These are phyloP conservation scores for Heritiera fomes DNA, from an alignment of 345 rosid genomes.

Conservation along the genomic window DNA sequence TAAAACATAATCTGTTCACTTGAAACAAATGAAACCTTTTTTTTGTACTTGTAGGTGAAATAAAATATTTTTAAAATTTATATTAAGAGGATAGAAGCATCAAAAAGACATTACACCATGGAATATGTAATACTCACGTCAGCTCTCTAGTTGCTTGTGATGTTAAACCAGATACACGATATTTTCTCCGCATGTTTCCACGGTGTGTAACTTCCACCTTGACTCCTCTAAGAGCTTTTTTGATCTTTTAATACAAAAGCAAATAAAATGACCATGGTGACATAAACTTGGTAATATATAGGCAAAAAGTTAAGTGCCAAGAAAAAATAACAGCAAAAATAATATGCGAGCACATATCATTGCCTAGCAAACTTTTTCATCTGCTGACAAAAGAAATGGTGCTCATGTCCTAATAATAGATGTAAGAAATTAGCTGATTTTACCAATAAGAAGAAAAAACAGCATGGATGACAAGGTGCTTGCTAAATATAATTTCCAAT, in stretches of 20 bases:
- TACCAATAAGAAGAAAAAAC: background rate
- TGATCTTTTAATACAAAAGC: constrained; percentile 52
- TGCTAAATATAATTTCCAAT: constrained; percentile 2
- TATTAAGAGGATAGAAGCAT: background rate
- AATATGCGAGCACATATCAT: background rate
- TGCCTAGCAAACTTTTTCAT: constrained; percentile 1
- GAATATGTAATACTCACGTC: constrained; percentile 53
- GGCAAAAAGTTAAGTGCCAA: background rate
- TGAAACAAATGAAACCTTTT: background rate
- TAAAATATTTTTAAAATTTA: background rate
- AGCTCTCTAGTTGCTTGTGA: constrained; percentile 88
- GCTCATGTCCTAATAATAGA: background rate
- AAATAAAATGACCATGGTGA: background rate
- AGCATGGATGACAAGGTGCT: background rate
- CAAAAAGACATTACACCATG: background rate
- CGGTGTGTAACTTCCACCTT: constrained; percentile 93
- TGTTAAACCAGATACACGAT: constrained; percentile 88
- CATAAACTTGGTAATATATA: background rate
- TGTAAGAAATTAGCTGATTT: background rate
- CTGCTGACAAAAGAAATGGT: constrained; percentile 4
- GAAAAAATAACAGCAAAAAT: background rate
- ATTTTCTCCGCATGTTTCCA: constrained; percentile 93
- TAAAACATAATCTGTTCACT: background rate
- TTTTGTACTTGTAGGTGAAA: background rate
- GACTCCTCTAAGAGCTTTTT: constrained; percentile 90